Evolutionary conservation across 1,284 basidiomycete genomes (phyloP).

Genomic region (Tilletiopsis washingtonensis): DNA sequence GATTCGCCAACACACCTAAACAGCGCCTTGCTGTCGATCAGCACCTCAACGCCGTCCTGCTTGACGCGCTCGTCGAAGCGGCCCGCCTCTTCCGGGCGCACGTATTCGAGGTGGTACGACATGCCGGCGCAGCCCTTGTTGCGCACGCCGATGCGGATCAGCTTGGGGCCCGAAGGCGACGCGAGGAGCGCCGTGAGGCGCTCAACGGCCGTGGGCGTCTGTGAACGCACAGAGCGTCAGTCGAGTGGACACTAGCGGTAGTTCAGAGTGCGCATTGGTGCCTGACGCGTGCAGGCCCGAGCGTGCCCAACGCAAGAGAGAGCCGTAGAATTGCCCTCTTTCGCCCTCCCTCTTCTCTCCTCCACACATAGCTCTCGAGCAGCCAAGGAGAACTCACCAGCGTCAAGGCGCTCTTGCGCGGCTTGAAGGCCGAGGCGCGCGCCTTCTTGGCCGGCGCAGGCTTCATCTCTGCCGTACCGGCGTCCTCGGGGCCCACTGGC

Average conservation of each 20-base stretch:
- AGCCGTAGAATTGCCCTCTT: no score
- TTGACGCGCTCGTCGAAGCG: slow-evolving; percentile 97
- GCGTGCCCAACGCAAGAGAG: neutral
- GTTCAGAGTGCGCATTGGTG: neutral
- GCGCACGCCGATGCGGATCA: slow-evolving; percentile 87
- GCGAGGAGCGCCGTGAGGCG: slow-evolving; percentile 55
- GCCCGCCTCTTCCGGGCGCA: slow-evolving; percentile 57
- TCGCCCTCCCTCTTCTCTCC: neutral
- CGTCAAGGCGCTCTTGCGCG: no score
- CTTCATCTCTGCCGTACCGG: no score
- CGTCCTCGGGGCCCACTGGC: no score
- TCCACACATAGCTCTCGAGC: neutral
- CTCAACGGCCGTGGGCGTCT: slow-evolving; percentile 74
- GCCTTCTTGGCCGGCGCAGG: no score
- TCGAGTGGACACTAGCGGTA: neutral
- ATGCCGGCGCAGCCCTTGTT: slow-evolving; percentile 99
- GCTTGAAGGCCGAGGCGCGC: no score
- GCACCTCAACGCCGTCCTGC: slow-evolving; percentile 61
- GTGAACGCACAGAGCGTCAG: slow-evolving; percentile 6
- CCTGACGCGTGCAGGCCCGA: neutral
- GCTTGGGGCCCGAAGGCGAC: slow-evolving; percentile 69
- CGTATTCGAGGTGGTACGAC: slow-evolving; percentile 94
- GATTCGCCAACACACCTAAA: slow-evolving; percentile 59
- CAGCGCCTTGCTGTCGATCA: slow-evolving; percentile 93
- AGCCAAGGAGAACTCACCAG: no score